Conservation (phyloP, 179 eudicot species). For the Heliamphora pulchella region DNA sequence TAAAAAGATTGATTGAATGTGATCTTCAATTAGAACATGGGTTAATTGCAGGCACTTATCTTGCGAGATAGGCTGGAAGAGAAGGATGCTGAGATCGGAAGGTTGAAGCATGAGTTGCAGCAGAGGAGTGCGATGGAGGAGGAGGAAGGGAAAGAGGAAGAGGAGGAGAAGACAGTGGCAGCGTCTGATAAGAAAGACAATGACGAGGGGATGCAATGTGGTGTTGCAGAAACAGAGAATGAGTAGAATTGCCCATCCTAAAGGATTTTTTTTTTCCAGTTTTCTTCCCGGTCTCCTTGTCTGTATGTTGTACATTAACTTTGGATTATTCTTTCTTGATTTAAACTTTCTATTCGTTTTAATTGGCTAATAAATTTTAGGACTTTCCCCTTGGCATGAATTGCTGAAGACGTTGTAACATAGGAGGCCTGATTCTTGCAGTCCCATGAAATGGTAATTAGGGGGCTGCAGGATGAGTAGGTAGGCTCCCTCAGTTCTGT, state of each 20-base stretch:
- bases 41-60: constrained; percentile 51
- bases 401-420: not conserved
- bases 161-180: constrained; percentile 33
- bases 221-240: constrained; percentile 27
- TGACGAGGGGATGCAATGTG: constrained; percentile 29
- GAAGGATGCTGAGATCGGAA: constrained; percentile 60
- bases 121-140: constrained; percentile 19
- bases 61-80: constrained; percentile 75
- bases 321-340: not conserved
- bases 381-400: not conserved
- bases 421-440: no score
- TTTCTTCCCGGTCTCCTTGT: not conserved
- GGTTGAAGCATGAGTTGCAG: constrained; percentile 53
- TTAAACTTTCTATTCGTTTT: not conserved
- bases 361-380: not conserved
- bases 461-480: no score
- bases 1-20: not conserved
- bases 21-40: not conserved
- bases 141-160: constrained; percentile 33
- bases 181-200: constrained; percentile 25
- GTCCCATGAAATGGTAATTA: no score
- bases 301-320: constrained; percentile 6
- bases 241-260: not conserved
- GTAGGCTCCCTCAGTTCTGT: no score
- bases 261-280: not conserved